Evolutionary conservation across 2,329 filamentous ascomycete species (phyloP).

Genomic region (Penicillium sp.): DNA sequence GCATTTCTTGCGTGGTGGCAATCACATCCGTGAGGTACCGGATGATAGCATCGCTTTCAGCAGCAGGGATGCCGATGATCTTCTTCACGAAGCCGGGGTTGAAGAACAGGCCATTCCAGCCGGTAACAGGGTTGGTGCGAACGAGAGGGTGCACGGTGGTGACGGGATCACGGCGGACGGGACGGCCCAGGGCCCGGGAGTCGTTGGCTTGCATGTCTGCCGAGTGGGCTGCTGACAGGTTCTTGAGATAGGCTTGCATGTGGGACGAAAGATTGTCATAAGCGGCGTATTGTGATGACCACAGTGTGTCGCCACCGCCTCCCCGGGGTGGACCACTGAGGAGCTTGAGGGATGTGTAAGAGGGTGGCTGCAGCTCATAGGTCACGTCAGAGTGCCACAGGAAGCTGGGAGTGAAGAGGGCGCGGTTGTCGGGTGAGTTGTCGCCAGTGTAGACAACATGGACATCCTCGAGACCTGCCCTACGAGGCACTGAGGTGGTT

Average conservation of each 20-base stretch:
- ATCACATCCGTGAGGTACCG: constrained; percentile 57
- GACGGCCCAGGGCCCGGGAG: constrained; percentile 52
- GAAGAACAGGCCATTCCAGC: constrained; percentile 63
- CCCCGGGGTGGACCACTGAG: constrained; percentile 56
- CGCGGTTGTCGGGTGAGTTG: constrained; percentile 55
- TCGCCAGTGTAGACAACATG: constrained; percentile 60
- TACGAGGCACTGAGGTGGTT: constrained; percentile 54
- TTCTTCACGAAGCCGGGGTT: constrained; percentile 61
- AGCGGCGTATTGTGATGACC: constrained; percentile 60
- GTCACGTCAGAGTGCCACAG: constrained; percentile 61
- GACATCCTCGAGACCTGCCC: constrained; percentile 56
- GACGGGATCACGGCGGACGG: constrained; percentile 55
- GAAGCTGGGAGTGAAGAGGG: constrained; percentile 57
- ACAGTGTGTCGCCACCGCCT: constrained; percentile 60
- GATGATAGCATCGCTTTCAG: constrained; percentile 57
- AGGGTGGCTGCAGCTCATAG: constrained; percentile 60
- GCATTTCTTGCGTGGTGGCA: constrained; percentile 65
- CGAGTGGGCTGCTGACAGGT: constrained; percentile 58
- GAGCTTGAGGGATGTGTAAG: constrained; percentile 59
- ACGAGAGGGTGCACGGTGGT: constrained; percentile 60
- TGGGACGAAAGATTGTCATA: constrained; percentile 58
- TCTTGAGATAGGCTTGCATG: constrained; percentile 62
- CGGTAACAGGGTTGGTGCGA: constrained; percentile 62
- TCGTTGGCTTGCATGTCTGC: constrained; percentile 57
- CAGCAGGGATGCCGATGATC: constrained; percentile 61